These are phyloP conservation scores for Parafenestella ontariensis DNA, from an alignment of 2,329 filamentous ascomycete species.

Conservation along the genomic window DNA sequence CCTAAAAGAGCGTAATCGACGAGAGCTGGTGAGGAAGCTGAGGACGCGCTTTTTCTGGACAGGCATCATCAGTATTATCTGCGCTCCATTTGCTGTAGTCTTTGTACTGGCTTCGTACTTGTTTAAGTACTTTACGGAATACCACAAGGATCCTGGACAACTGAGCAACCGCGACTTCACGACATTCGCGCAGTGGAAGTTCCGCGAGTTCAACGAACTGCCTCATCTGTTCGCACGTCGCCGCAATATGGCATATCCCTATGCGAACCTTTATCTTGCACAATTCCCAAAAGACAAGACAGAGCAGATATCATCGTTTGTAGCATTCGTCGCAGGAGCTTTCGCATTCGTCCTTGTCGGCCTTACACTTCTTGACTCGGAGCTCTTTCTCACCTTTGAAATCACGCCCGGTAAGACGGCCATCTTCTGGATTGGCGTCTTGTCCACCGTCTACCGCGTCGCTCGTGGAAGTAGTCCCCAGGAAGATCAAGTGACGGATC, in stretches of 20 bases:
- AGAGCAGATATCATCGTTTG: constrained; percentile 80
- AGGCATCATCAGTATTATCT: constrained; percentile 83
- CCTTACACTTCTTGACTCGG: constrained; percentile 85
- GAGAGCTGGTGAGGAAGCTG: constrained; percentile 78
- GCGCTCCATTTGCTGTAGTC: constrained; percentile 85
- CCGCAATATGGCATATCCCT: constrained; percentile 92
- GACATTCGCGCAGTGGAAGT: constrained; percentile 95
- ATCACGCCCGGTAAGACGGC: constrained; percentile 87
- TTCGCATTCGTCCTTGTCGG: constrained; percentile 84
- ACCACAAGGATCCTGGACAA: constrained; percentile 89
- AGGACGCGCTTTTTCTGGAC: constrained; percentile 80
- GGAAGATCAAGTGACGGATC: constrained; percentile 89
- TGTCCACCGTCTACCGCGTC: constrained; percentile 82
- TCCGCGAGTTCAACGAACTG: constrained; percentile 96
- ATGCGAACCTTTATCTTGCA: constrained; percentile 88
- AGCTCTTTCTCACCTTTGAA: constrained; percentile 90
- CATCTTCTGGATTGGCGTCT: constrained; percentile 86
- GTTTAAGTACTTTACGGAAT: constrained; percentile 96
- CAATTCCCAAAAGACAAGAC: constrained; percentile 97
- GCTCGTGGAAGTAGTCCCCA: constrained; percentile 82
- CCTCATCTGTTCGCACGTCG: constrained; percentile 90
- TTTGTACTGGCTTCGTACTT: constrained; percentile 91
- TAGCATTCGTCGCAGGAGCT: constrained; percentile 87
- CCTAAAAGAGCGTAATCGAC: constrained; percentile 81
- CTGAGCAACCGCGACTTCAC: constrained; percentile 91